phyloP scores from a whole-genome alignment of 2,329 filamentous ascomycete species.

The Fusarium continuum region DNA sequence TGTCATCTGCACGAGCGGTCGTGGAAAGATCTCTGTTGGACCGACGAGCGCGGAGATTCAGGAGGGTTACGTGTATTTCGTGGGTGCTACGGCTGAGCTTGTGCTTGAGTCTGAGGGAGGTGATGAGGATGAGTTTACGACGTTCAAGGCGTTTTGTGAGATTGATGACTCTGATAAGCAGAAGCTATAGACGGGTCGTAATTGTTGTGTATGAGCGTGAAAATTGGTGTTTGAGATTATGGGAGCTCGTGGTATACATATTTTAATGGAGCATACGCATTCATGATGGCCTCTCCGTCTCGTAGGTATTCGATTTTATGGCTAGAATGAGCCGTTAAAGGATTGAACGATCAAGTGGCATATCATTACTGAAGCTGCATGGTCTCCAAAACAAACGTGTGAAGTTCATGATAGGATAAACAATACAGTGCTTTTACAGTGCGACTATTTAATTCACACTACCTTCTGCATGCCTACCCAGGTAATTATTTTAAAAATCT shows the following conservation, averaged over 20 bases:
- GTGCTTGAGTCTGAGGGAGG: slow-evolving; percentile 74
- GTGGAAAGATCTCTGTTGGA: slow-evolving; percentile 85
- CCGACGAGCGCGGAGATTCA: slow-evolving; percentile 79
- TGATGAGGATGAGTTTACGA: slow-evolving; percentile 77
- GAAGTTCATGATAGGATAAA: neutral
- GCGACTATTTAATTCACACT: slow-evolving; percentile 8
- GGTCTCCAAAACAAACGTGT: too few relatives aligned
- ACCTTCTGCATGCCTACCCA: too few relatives aligned
- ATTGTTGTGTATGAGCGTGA: neutral
- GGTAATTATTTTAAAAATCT: too few relatives aligned
- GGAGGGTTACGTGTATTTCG: slow-evolving; percentile 81
- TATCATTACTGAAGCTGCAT: too few relatives aligned
- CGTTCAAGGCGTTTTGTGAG: slow-evolving; percentile 95
- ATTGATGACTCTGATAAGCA: slow-evolving; percentile 60
- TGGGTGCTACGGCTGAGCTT: slow-evolving; percentile 86
- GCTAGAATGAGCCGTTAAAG: too few relatives aligned
- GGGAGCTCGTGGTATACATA: neutral
- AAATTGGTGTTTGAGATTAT: neutral
- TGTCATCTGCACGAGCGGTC: slow-evolving; percentile 86
- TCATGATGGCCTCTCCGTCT: neutral
- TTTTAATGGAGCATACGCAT: slow-evolving; percentile 8
- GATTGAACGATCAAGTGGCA: too few relatives aligned
- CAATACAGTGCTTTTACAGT: slow-evolving; percentile 2
- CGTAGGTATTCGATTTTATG: too few relatives aligned
- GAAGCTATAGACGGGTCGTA: slow-evolving; percentile 28